Conservation (phyloP, 805 yeast genomes). For the Nakazawaea wickerhamii region DNA sequence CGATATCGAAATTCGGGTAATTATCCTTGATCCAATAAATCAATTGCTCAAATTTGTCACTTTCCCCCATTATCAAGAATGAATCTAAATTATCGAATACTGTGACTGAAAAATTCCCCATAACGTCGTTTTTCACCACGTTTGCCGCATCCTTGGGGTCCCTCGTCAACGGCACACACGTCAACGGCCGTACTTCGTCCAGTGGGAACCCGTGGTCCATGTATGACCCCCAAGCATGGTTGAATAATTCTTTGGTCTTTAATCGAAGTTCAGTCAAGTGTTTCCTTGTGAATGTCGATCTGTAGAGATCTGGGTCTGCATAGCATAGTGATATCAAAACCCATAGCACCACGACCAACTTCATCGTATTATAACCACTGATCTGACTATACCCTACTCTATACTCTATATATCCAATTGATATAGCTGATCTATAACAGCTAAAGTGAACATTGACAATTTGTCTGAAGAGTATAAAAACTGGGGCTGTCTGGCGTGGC, state of each 20-base stretch:
- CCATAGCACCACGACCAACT: too few relatives aligned
- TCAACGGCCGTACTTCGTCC: conserved; percentile 74
- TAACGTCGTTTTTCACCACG: conserved; percentile 66
- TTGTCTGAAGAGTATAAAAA: too few relatives aligned
- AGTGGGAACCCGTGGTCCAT: conserved; percentile 67
- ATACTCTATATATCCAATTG: too few relatives aligned
- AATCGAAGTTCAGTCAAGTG: conserved; percentile 25
- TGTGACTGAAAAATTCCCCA: conserved; percentile 80
- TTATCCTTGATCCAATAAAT: conserved; percentile 32
- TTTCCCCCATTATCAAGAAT: conserved; percentile 65
- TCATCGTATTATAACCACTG: too few relatives aligned
- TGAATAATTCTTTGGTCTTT: conserved; percentile 53
- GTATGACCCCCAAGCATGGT: conserved; percentile 73
- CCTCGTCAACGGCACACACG: conserved; percentile 65
- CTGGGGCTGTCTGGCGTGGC: too few relatives aligned
- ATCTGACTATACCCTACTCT: too few relatives aligned
- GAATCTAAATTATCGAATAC: conserved; percentile 78
- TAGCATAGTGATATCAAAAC: too few relatives aligned
- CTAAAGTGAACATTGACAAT: too few relatives aligned
- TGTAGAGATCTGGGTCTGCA: conserved; percentile 17
- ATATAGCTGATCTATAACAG: too few relatives aligned
- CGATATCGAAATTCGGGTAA: conserved; percentile 46
- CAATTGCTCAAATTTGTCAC: conserved; percentile 44
- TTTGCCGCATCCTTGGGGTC: conserved; percentile 50
- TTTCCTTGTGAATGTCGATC: conserved; percentile 21